A percentile compares a stretch with the other conserved stretches of the same genome.
phyloP scores from a whole-genome alignment of 805 yeast species.

The Candida sakaeoensis region DNA sequence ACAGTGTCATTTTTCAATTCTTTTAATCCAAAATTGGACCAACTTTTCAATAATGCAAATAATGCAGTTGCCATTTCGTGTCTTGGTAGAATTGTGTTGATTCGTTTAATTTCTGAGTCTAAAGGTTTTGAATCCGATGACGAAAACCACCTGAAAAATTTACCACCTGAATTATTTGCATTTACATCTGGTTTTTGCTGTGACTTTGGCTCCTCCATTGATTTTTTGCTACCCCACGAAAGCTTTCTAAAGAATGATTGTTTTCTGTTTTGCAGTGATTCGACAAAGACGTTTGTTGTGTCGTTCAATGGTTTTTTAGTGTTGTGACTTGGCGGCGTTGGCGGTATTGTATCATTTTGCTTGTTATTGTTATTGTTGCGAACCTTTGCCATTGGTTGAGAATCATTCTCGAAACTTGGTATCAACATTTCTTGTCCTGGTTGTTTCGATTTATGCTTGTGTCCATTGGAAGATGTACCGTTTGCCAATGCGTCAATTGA shows the following conservation, averaged over 20 bases:
- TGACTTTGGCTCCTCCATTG: constrained; percentile 25
- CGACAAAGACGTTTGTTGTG: constrained; percentile 20
- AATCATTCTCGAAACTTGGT: constrained; percentile 19
- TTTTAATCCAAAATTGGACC: constrained; percentile 70
- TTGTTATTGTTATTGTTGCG: constrained; percentile 13
- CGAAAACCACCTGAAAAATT: constrained; percentile 44
- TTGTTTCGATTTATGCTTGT: constrained; percentile 22
- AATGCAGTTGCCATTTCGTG: constrained; percentile 64
- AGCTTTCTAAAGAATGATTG: constrained; percentile 47
- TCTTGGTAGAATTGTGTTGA: constrained; percentile 39
- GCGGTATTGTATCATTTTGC: constrained; percentile 15
- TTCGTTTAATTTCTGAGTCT: constrained; percentile 30
- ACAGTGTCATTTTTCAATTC: constrained; percentile 46
- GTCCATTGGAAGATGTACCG: constrained; percentile 7
- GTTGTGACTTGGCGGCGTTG: constrained; percentile 14
- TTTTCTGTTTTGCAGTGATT: constrained; percentile 27
- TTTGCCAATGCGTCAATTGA: constrained; percentile 9
- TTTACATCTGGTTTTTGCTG: constrained; percentile 19
- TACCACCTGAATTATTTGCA: constrained; percentile 22
- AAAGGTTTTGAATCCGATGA: constrained; percentile 21
- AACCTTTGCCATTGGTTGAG: constrained; percentile 19
- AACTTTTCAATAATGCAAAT: constrained; percentile 55
- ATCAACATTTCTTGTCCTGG: constrained; percentile 37
- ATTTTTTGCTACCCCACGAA: constrained; percentile 46
- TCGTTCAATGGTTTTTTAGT: constrained; percentile 32